Evolutionary conservation across 2,329 filamentous ascomycete genomes (phyloP), one percentile per base, ranked within the genome.

Genomic region (Cadophora sp.): DNA sequence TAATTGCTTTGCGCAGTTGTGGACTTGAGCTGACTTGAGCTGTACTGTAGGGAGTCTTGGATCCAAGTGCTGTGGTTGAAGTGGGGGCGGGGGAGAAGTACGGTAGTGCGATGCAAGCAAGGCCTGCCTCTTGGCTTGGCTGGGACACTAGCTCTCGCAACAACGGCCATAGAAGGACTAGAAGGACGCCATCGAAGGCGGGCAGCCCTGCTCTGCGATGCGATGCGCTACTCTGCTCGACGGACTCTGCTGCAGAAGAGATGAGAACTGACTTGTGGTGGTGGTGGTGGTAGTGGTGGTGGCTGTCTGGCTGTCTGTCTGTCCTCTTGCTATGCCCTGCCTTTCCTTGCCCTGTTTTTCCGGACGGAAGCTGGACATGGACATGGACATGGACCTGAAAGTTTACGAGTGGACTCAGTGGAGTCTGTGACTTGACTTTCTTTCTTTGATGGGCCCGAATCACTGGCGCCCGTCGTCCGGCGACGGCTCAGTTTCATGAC

Each of bases 401-500:
- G 6, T 30, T 6, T 30, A 6, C 11, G 36, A 39, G 8, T 39
- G 8, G 36, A 39, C 5, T 11, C 36, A 39, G 8, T 39, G 8
- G 36, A 39, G 36, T 11, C 36, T 11, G 36, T 13, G 11, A 39
- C 8, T 39, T n/a, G n/a, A n/a, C n/a, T n/a, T n/a, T n/a, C n/a
- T n/a, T 8, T 39, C 27, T 53, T 16, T 53, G 24, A 53, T 53
- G 36, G 51, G 60, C 11, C 60, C 60, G 60, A 50, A 47, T 9
- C 36, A 39, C 48, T 64, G 50, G 62, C 50, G 50, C 27, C 50
- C 8, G 11, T 30, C 27, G 27, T 30, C 27, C 36, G 36, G 36
- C 36, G 50, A 67, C 59, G 58, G 66, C 55, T 56, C 61, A 60
- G 70, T 73, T 71, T 73, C 71, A 73, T 41, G 65, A 67, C 20